phyloP scores from a whole-genome alignment of 1,284 basidiomycete species.

The Apiotrichum gamsii region DNA sequence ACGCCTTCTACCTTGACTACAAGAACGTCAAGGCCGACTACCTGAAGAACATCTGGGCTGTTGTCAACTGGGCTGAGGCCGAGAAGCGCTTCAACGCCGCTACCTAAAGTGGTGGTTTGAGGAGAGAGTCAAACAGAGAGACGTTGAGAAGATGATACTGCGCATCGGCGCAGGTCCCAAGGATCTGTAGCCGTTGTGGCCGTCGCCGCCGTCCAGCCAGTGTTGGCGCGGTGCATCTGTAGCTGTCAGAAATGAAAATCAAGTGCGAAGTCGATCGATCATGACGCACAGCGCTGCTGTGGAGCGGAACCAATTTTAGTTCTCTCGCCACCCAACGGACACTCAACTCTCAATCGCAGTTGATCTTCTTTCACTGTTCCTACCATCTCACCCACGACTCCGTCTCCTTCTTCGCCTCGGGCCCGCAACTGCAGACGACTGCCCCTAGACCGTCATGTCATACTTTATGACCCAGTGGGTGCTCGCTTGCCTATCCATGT shows the following conservation, averaged over 20 bases:
- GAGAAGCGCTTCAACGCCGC: constrained; percentile 65
- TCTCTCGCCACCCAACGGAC: no score
- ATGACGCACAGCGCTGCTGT: no score
- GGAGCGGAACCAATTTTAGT: not conserved
- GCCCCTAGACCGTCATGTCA: constrained; percentile 32
- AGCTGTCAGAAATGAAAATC: not conserved
- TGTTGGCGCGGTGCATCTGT: not conserved
- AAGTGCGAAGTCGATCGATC: no score
- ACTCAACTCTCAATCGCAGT: no score
- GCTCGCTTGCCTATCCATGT: not conserved
- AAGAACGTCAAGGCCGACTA: constrained; percentile 85
- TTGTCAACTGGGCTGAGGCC: constrained; percentile 87
- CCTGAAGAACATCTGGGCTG: constrained; percentile 83
- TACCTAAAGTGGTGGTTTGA: constrained; percentile 15
- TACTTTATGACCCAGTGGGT: constrained; percentile 50
- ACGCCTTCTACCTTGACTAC: constrained; percentile 73
- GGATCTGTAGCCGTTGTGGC: not conserved
- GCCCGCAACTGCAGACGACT: not conserved
- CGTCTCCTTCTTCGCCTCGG: not conserved
- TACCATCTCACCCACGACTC: not conserved
- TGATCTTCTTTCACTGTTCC: no score
- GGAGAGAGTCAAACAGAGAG: no score
- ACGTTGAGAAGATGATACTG: no score
- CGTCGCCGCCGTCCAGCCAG: not conserved
- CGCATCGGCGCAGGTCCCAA: no score